Evolutionary conservation across 108 stramenopile genomes (phyloP), one percentile per base, ranked within the genome.

Genomic region (Nitzschia sp.): DNA sequence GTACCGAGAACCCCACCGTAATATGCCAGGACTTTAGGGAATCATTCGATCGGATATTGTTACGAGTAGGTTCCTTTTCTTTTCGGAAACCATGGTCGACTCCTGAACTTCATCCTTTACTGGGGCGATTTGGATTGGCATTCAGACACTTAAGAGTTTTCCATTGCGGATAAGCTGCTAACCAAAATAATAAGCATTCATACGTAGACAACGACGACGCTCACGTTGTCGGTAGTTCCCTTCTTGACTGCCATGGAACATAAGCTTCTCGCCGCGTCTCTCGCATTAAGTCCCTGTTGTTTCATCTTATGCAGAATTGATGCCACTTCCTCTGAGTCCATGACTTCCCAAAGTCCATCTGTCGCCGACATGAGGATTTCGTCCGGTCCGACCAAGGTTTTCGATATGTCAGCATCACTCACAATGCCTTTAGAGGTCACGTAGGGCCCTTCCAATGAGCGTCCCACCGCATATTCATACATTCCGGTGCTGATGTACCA

Each of bases 321-420:
- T 3, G 81, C 88, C 25, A 85, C 86, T 70, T 93, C 87, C 61
- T 85, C 82, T 32, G 86, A 86, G 53, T 81, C 88, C 73, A 90
- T 88, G 30, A 91, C 89, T 64, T 90, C 88, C 78, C 87, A 93
- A 9, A 93, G 46, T 36, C 92, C 92, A 84, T 93, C 92, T n/a
- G 78, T 78, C 24, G 92, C 87, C 2, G 83, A 51, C 2, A 93
- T 74, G 18, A 80, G 57, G 36, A 82, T 76, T 31, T 79, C 47
- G 33, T 79, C 84, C 26, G 80, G 60, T 28, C 72, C 61, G 1
- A 77, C 76, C 11, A 71, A 15, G 17, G 83, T 31, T 18, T 56
- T 68, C 3, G 78, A 59, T 1, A 93, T 63, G 65, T 89, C 87
- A 8, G 87, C 76, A 46, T 88, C 87, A 63, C 77, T 81, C 0